phyloP scores from a whole-genome alignment of 176 grass and related monocot genomes.

The Musa acuminata region DNA sequence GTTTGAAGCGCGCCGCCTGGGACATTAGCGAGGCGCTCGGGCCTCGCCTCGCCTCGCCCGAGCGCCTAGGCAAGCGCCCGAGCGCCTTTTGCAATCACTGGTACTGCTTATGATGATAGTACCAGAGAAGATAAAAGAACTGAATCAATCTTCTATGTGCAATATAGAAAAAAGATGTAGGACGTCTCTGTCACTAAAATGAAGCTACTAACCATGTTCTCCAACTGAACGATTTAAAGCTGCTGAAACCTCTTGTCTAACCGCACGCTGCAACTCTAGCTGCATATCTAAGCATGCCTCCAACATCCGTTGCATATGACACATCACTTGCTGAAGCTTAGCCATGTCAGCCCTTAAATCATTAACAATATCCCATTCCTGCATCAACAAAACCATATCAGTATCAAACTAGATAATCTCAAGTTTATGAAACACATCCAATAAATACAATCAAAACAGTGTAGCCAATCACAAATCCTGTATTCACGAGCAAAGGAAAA shows the following conservation, averaged over 20 bases:
- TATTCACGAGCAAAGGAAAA: no score
- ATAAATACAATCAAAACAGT: no score
- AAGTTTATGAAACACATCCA: neutral
- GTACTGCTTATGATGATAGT: no score
- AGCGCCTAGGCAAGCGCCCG: no score
- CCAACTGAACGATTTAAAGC: slow-evolving; percentile 49
- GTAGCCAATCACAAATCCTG: no score
- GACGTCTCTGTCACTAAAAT: neutral
- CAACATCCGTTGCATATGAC: slow-evolving; percentile 55
- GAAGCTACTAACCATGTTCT: slow-evolving; percentile 28
- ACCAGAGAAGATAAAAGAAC: no score
- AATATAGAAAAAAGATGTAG: no score
- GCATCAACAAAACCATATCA: slow-evolving; percentile 4
- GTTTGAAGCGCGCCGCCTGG: no score
- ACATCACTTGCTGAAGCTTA: slow-evolving; percentile 63
- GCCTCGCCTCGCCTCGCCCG: no score
- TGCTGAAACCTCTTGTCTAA: slow-evolving; percentile 73
- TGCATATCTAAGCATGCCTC: slow-evolving; percentile 94
- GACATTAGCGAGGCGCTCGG: no score
- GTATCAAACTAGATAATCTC: neutral
- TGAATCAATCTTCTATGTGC: no score
- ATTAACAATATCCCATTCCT: slow-evolving; percentile 79
- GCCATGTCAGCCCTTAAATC: slow-evolving; percentile 64
- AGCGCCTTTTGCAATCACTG: no score
- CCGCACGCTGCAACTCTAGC: slow-evolving; percentile 68